Evolutionary conservation across 2,329 filamentous ascomycete species (phyloP).

Genomic region (Xylariaceae sp.): DNA sequence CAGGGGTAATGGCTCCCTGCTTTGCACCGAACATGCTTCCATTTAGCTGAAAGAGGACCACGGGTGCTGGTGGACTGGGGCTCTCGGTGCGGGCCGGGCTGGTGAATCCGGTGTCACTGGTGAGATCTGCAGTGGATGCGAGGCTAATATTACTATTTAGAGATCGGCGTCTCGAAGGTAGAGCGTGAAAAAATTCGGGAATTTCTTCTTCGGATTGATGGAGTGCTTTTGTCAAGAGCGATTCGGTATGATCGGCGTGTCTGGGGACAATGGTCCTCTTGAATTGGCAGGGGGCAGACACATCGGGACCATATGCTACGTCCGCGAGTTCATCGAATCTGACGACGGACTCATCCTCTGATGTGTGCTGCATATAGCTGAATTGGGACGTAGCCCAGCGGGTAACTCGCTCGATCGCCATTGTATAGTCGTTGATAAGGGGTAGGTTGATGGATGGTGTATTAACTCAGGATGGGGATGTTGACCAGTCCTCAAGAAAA

Average conservation of each 20-base stretch:
- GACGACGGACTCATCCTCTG: slow-evolving; percentile 59
- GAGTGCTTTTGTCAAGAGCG: slow-evolving; percentile 81
- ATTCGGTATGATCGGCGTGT: slow-evolving; percentile 59
- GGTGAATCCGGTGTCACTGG: slow-evolving; percentile 88
- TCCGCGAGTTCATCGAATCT: slow-evolving; percentile 91
- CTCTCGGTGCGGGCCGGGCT: slow-evolving; percentile 84
- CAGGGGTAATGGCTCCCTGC: slow-evolving; percentile 27
- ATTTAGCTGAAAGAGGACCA: slow-evolving; percentile 45
- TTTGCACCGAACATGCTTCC: slow-evolving; percentile 27
- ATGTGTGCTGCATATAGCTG: slow-evolving; percentile 39
- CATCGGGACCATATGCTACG: slow-evolving; percentile 32
- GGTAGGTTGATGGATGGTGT: slow-evolving; percentile 3
- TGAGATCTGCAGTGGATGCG: slow-evolving; percentile 81
- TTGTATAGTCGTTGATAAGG: slow-evolving; percentile 18
- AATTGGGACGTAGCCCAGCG: slow-evolving; percentile 38
- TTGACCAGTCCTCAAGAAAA: not conserved
- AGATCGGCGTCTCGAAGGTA: slow-evolving; percentile 51
- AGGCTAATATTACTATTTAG: slow-evolving; percentile 75
- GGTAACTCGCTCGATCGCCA: slow-evolving; percentile 36
- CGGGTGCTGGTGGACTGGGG: slow-evolving; percentile 76
- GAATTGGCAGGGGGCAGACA: slow-evolving; percentile 36
- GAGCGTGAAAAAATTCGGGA: slow-evolving; percentile 34
- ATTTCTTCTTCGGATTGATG: slow-evolving; percentile 56
- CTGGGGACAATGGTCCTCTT: slow-evolving; percentile 44
- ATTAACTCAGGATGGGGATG: slow-evolving; percentile 5